Conservation (phyloP, 768 basidiomycete species). For the Boletus rubropictus region DNA sequence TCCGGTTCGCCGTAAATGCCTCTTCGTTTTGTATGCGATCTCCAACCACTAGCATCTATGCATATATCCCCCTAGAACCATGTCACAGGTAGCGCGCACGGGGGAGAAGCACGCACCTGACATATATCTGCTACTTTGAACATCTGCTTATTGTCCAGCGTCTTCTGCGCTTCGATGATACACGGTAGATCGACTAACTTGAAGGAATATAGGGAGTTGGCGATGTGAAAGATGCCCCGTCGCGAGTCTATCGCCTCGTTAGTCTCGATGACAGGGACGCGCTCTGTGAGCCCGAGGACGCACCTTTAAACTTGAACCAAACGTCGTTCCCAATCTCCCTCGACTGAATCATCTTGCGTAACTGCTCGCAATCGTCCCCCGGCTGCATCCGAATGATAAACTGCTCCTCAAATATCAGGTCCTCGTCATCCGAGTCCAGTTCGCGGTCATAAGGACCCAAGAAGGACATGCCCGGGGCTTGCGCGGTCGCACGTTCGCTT, state of each 20-base stretch:
- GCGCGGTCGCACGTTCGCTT: conserved; percentile 74
- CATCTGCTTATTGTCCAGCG: conserved; percentile 92
- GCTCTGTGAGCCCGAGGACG: neutral
- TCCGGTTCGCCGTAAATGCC: conserved; percentile 51
- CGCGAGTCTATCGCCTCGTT: conserved; percentile 64
- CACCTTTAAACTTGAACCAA: conserved; percentile 99
- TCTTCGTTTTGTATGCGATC: conserved; percentile 70
- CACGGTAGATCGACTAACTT: conserved; percentile 96
- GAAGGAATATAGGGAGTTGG: conserved; percentile 72
- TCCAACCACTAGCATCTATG: conserved; percentile 88
- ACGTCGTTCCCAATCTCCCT: conserved; percentile 78
- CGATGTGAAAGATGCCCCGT: conserved; percentile 83
- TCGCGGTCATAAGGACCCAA: conserved; percentile 91
- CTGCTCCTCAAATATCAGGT: conserved; percentile 93
- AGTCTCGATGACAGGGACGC: conserved; percentile 4
- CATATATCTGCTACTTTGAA: conserved; percentile 99
- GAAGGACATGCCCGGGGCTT: conserved; percentile 82
- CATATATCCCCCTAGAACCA: neutral
- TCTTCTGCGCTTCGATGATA: conserved; percentile 92
- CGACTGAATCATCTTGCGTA: conserved; percentile 75
- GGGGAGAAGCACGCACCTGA: conserved; percentile 51
- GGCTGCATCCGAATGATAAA: conserved; percentile 88
- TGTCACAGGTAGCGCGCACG: conserved; percentile 8
- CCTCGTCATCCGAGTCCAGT: conserved; percentile 92
- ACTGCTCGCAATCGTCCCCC: conserved; percentile 71